A percentile compares a stretch with the other conserved stretches of the same genome.
Evolutionary conservation across 2,329 filamentous ascomycete species (phyloP).

Genomic region (Diaporthe sp.): DNA sequence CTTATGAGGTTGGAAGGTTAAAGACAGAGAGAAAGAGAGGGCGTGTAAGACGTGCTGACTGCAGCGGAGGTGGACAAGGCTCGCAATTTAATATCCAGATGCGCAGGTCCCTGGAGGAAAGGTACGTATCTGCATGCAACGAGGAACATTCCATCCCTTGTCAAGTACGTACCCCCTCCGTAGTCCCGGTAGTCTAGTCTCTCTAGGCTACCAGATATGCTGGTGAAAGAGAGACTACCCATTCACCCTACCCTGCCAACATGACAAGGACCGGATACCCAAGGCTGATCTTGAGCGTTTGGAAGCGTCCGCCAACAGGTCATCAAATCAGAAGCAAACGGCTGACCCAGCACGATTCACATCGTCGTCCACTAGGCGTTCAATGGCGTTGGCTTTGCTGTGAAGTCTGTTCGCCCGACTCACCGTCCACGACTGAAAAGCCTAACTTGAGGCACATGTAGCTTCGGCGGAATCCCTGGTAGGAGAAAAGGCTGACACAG

Average conservation of each 20-base stretch:
- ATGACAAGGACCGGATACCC: background rate
- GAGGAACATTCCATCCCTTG: conserved; percentile 22
- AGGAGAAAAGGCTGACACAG: conserved; percentile 9
- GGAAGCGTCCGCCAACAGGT: background rate
- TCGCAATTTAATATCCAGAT: conserved; percentile 35
- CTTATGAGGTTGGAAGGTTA: background rate
- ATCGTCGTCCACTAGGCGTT: background rate
- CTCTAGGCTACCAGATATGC: background rate
- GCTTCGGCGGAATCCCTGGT: background rate
- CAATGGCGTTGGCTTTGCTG: background rate
- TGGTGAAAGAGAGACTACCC: background rate
- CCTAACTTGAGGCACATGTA: conserved; percentile 9
- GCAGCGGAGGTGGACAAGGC: conserved; percentile 21
- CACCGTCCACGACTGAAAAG: conserved; percentile 1
- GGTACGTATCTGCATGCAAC: conserved; percentile 25
- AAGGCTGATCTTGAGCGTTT: background rate
- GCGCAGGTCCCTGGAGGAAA: background rate
- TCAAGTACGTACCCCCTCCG: background rate
- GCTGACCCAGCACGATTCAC: background rate
- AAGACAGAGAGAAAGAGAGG: conserved; percentile 11
- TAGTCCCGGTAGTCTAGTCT: conserved; percentile 1
- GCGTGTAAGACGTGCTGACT: conserved; percentile 1
- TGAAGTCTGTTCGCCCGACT: conserved; percentile 13
- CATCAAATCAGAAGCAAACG: background rate
- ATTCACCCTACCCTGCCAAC: background rate